These are phyloP conservation scores for Eimeria sp. DNA, from an alignment of 169 alveolate species.

Conservation along the genomic window DNA sequence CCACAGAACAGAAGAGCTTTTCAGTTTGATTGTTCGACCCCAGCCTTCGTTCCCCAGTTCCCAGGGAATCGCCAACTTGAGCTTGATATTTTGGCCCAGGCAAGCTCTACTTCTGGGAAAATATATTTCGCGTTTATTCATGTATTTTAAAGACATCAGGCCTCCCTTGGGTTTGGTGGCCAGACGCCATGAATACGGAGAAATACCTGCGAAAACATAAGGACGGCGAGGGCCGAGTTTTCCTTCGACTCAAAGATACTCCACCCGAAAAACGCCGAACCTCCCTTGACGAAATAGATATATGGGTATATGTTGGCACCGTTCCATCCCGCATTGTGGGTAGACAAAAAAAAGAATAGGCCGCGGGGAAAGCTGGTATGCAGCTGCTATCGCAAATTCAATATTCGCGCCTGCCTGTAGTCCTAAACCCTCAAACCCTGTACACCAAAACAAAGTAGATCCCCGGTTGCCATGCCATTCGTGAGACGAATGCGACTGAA, in stretches of 20 bases:
- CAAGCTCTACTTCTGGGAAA: neutral
- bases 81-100: constrained; percentile 23
- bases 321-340: neutral
- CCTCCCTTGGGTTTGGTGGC: constrained; percentile 42
- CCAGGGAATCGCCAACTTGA: constrained; percentile 22
- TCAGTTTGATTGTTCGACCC: constrained; percentile 8
- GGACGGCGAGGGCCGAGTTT: constrained; percentile 51
- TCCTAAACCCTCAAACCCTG: neutral
- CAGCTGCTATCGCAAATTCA: constrained; percentile 11
- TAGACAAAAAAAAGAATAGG: neutral
- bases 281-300: neutral
- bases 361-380: neutral
- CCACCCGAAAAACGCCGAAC: neutral
- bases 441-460: neutral
- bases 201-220: constrained; percentile 18
- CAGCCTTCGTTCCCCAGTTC: constrained; percentile 15
- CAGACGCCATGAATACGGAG: constrained; percentile 24
- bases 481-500: neutral
- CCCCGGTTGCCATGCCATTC: neutral
- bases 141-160: neutral
- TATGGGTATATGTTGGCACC: constrained; percentile 49
- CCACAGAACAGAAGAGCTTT: neutral
- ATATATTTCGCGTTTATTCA: neutral
- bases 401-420: neutral
- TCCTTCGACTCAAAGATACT: constrained; percentile 3